Percentiles rank a stretch among this genome's conserved stretches.
Conservation (phyloP, 768 basidiomycete species). For the Auriscalpium vulgare region DNA sequence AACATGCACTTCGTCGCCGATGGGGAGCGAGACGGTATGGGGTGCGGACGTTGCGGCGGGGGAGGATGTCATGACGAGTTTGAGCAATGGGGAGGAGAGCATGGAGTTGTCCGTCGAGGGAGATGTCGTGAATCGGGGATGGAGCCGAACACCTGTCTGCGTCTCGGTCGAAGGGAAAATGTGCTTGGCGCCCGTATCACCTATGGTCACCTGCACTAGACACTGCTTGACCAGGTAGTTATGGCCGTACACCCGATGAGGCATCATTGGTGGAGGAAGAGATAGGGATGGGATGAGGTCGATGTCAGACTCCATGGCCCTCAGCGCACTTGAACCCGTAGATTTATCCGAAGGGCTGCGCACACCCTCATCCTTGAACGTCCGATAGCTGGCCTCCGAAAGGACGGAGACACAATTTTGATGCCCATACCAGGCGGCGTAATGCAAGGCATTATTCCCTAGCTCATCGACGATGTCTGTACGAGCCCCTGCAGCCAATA, state of each 20-base stretch:
- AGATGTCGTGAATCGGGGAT: slow-evolving; percentile 66
- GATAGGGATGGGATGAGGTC: slow-evolving; percentile 93
- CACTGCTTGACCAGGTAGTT: slow-evolving; percentile 85
- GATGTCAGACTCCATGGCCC: slow-evolving; percentile 56
- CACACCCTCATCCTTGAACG: slow-evolving; percentile 17
- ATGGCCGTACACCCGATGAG: slow-evolving; percentile 95
- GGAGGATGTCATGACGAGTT: slow-evolving; percentile 90
- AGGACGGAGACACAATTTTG: slow-evolving; percentile 58
- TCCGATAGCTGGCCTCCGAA: slow-evolving; percentile 26
- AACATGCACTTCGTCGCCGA: slow-evolving; percentile 58
- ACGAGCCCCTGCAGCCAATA: slow-evolving; percentile 73
- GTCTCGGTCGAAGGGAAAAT: slow-evolving; percentile 26
- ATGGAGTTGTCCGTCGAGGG: slow-evolving; percentile 59
- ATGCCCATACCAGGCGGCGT: slow-evolving; percentile 95
- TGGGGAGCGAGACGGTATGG: slow-evolving; percentile 82
- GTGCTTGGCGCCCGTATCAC: slow-evolving; percentile 43
- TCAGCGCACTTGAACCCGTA: slow-evolving; percentile 14
- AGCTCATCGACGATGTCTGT: slow-evolving; percentile 78
- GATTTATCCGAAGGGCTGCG: slow-evolving; percentile 20
- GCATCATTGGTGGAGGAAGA: slow-evolving; percentile 96
- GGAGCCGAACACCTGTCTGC: slow-evolving; percentile 50
- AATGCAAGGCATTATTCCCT: slow-evolving; percentile 79
- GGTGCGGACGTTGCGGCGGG: slow-evolving; percentile 81
- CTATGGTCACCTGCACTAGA: slow-evolving; percentile 82
- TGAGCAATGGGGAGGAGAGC: slow-evolving; percentile 75